Evolutionary conservation across 192 early-diverging fungal genomes (phyloP).

Genomic region (Linnemannia elongata): DNA sequence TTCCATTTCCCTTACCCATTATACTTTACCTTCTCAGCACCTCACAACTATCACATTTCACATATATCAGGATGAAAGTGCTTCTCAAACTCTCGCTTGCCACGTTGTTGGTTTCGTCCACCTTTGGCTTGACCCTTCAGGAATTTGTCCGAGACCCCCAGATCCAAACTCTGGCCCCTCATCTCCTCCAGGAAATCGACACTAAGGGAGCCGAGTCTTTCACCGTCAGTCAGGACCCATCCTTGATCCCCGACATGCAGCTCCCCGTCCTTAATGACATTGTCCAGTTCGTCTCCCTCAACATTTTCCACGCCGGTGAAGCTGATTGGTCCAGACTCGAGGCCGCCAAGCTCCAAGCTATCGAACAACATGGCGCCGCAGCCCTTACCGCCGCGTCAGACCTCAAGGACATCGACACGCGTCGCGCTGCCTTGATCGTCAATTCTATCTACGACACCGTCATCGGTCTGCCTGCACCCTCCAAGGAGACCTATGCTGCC

Average conservation of each 20-base stretch:
- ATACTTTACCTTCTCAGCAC: background rate
- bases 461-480: constrained; percentile 28
- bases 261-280: constrained; percentile 41
- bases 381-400: constrained; percentile 18
- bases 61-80: constrained; percentile 23
- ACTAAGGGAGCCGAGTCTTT: constrained; percentile 33
- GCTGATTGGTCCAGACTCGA: constrained; percentile 48
- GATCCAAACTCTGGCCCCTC: constrained; percentile 22
- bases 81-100: constrained; percentile 49
- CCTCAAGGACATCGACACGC: constrained; percentile 20
- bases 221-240: background rate
- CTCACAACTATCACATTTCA: background rate
- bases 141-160: constrained; percentile 27
- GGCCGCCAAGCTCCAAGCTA: constrained; percentile 30
- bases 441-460: constrained; percentile 48
- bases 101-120: constrained; percentile 21
- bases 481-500: constrained; percentile 28
- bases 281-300: constrained; percentile 35
- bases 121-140: constrained; percentile 10
- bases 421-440: constrained; percentile 17
- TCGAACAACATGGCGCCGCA: constrained; percentile 28
- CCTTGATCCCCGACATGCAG: constrained; percentile 8
- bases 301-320: constrained; percentile 11
- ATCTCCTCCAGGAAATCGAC: constrained; percentile 41
- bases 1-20: background rate